These are phyloP conservation scores for Rhizophora apiculata DNA, from an alignment of 345 rosid species.

Conservation along the genomic window DNA sequence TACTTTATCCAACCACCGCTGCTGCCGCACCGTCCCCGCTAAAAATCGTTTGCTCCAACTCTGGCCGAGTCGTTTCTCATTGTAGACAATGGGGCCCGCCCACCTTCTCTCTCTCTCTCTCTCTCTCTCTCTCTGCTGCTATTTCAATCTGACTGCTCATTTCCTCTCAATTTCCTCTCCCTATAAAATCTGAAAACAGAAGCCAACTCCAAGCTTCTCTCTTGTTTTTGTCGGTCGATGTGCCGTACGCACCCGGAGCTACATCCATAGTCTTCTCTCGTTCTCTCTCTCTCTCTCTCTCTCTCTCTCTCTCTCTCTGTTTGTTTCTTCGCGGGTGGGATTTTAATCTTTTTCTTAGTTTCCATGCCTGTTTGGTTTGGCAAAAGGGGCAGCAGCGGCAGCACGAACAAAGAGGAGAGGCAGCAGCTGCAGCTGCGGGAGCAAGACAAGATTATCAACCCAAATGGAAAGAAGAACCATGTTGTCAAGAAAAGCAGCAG, in stretches of 20 bases:
- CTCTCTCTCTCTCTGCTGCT: neutral
- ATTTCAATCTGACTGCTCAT: neutral
- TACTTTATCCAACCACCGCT: constrained; percentile 43
- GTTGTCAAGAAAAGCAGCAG: neutral
- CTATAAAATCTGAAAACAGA: constrained; percentile 4
- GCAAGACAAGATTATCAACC: neutral
- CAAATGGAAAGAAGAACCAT: constrained; percentile 6
- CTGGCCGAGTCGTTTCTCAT: constrained; percentile 33
- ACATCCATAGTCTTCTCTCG: neutral
- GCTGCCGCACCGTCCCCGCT: constrained; percentile 18
- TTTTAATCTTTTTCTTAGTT: neutral
- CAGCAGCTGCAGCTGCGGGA: neutral
- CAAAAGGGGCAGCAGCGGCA: constrained; percentile 43
- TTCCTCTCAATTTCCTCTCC: constrained; percentile 18
- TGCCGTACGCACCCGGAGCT: neutral
- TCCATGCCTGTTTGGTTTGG: constrained; percentile 85
- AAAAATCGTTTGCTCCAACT: neutral
- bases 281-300: neutral
- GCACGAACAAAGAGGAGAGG: constrained; percentile 42
- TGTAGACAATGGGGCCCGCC: constrained; percentile 17
- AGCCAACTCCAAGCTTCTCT: constrained; percentile 19
- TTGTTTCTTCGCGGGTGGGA: neutral
- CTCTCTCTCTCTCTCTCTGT: neutral
- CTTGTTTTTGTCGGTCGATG: too few species aligned
- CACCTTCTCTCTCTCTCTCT: neutral